A percentile compares a stretch with the other conserved stretches of the same genome.
Conservation (phyloP, 495 filamentous ascomycete species). For the Penicillium goetzii region DNA sequence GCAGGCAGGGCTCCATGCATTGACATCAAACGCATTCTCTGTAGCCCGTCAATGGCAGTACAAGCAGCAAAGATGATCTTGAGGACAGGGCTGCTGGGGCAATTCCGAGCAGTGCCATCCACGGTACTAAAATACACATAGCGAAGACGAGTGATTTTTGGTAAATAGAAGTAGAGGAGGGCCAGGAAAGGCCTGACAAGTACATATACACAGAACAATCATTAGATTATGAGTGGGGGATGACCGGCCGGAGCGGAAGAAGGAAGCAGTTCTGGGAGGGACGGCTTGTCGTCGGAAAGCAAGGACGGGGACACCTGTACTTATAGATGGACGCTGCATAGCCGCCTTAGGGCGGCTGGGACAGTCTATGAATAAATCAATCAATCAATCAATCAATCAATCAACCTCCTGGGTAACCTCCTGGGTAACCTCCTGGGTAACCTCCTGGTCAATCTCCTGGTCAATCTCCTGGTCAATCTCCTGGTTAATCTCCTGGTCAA, state of each 20-base stretch:
- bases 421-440: too few relatives aligned
- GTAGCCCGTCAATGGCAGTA: constrained; percentile 28
- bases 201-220: constrained; percentile 21
- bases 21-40: constrained; percentile 30
- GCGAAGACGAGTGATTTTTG: constrained; percentile 27
- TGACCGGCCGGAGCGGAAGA: constrained; percentile 13
- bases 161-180: constrained; percentile 23
- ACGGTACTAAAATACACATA: constrained; percentile 24
- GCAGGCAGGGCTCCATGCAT: constrained; percentile 27
- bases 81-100: constrained; percentile 31
- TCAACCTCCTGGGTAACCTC: constrained; percentile 8
- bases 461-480: too few relatives aligned
- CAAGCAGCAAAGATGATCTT: constrained; percentile 36
- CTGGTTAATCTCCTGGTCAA: too few relatives aligned
- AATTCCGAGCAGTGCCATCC: constrained; percentile 29
- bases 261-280: constrained; percentile 11
- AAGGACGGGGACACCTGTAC: constrained; percentile 26
- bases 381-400: too few relatives aligned
- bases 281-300: constrained; percentile 25
- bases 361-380: constrained; percentile 25
- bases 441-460: too few relatives aligned
- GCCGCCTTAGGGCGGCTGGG: constrained; percentile 22
- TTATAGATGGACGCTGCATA: constrained; percentile 25
- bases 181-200: constrained; percentile 14
- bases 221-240: constrained; percentile 11